These are phyloP conservation scores for Arthrobotrys iridis DNA, from an alignment of 2,329 filamentous ascomycete genomes.

Conservation along the genomic window DNA sequence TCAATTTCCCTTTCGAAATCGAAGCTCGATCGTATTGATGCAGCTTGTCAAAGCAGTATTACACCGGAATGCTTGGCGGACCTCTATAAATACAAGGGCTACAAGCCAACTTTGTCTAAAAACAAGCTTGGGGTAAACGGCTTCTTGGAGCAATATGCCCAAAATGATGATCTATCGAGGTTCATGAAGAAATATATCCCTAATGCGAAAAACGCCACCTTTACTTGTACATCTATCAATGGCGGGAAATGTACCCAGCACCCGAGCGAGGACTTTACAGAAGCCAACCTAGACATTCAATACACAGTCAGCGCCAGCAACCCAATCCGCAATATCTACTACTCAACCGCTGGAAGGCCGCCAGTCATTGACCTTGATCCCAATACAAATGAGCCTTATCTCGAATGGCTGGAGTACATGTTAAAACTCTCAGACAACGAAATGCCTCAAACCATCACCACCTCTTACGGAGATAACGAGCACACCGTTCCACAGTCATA, in stretches of 20 bases:
- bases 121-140: constrained; percentile 58
- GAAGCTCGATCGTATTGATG: constrained; percentile 14
- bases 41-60: constrained; percentile 59
- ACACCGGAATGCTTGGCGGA: constrained; percentile 60
- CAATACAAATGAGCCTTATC: constrained; percentile 75
- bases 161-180: constrained; percentile 62
- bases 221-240: constrained; percentile 63
- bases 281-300: constrained; percentile 72
- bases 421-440: constrained; percentile 64
- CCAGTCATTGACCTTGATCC: constrained; percentile 64
- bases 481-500: constrained; percentile 72
- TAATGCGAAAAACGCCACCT: constrained; percentile 62
- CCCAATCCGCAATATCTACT: constrained; percentile 68
- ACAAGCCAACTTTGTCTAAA: not conserved
- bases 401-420: constrained; percentile 71
- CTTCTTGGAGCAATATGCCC: constrained; percentile 59
- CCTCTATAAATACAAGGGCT: constrained; percentile 59
- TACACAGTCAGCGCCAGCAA: constrained; percentile 68
- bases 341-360: constrained; percentile 68
- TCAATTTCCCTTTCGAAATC: not conserved
- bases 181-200: constrained; percentile 66
- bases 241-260: constrained; percentile 63
- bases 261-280: constrained; percentile 61
- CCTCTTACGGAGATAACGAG: constrained; percentile 75
- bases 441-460: constrained; percentile 72